Evolutionary conservation across 768 basidiomycete species (phyloP), one percentile per base, ranked within the genome.

Genomic region (Brasilioporus rufonigricans): DNA sequence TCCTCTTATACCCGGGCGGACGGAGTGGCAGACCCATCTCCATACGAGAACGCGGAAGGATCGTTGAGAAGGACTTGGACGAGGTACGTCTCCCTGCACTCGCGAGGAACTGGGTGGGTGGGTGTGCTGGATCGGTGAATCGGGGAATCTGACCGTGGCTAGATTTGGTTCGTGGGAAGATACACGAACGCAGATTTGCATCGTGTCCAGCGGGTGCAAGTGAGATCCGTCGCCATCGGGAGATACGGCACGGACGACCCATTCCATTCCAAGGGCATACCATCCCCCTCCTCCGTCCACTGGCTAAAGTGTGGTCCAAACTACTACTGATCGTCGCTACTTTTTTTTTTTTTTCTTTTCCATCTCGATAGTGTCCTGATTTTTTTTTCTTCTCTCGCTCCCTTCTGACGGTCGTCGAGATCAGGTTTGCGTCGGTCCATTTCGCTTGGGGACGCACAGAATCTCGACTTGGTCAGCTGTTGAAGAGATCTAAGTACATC

Each of bases 211-310:
- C 63, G 66, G 59, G 60, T 58, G 56, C 61, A 66, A 68, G 65
- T 66, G 65, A 67, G 65, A 67, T 85, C 83, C 81, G 80, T 73
- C 74, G 76, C 70, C 82, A 85, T 85, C 83, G 85, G 83, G 78
- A 80, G 81, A 83, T 82, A 80, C 72, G 73, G 64, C 67, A 68
- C 72, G 69, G 76, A 76, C 79, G 75, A 66, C 61, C 18, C 40
- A 48, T 60, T 50, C 61, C 51, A 58, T 56, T 53, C 61, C 49
- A 44, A 50, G 45, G 3, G 38, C 40, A 39, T 48, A 41, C 38
- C 48, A 39, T 12, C 46, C 52, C 26, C 52, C 58, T 48, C 45
- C 56, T 56, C 46, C 47, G n/a, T 24, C 36, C 49, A 6, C 55
- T 29, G 12, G 46, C 41, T 31, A 51, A 41, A 43, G 31, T 8